These are phyloP conservation scores for Eudorina sp. DNA, from an alignment of 139 green algal species.

Conservation along the genomic window DNA sequence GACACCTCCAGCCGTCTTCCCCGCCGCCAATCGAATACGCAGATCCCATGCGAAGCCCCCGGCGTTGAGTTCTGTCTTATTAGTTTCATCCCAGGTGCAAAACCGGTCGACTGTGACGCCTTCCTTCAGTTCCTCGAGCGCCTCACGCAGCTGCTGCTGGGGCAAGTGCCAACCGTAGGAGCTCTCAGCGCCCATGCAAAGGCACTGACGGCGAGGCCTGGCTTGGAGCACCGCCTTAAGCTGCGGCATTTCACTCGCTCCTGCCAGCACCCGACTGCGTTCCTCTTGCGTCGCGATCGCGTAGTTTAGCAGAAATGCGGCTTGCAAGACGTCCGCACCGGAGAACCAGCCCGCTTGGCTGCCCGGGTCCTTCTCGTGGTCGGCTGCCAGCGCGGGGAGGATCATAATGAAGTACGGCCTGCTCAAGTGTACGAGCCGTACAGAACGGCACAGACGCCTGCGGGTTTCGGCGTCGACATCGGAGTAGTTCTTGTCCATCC, in stretches of 20 bases:
- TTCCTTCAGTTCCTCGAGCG: no score
- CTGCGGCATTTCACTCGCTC: not conserved
- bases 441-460: not conserved
- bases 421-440: slow-evolving; percentile 21
- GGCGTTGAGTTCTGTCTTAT: not conserved
- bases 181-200: not conserved
- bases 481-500: not conserved
- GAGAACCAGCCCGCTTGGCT: not conserved
- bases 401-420: not conserved
- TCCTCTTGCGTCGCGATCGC: not conserved
- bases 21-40: no score
- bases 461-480: not conserved
- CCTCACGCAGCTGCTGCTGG: no score
- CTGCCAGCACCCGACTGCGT: not conserved
- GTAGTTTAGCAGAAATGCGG: not conserved
- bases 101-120: not conserved
- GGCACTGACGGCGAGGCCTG: not conserved
- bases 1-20: no score
- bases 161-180: no score
- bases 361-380: not conserved
- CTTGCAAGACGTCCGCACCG: not conserved
- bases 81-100: not conserved
- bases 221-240: not conserved
- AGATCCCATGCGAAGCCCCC: no score
- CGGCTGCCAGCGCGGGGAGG: not conserved